These are phyloP conservation scores for Pilasporangium apinafurcum DNA, from an alignment of 352 stramenopile genomes.

Conservation along the genomic window DNA sequence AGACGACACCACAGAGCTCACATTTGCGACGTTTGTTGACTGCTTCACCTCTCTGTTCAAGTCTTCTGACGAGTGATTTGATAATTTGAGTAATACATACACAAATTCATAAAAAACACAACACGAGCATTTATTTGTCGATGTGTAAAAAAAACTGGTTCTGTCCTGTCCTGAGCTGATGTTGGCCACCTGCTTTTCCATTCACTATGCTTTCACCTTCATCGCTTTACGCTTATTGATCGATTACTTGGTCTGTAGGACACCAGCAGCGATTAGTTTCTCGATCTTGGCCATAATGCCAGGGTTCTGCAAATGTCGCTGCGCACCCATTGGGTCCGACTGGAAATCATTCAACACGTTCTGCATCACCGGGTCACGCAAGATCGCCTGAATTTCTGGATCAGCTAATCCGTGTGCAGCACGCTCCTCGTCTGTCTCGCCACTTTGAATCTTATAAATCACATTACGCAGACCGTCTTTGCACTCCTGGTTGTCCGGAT, in stretches of 20 bases:
- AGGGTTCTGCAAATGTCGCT: constrained; percentile 93
- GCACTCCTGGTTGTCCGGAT: constrained; percentile 94
- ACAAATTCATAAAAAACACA: no score
- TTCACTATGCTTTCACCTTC: no score
- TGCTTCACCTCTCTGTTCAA: constrained; percentile 22
- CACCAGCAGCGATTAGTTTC: constrained; percentile 97
- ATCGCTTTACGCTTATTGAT: no score
- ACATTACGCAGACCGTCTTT: constrained; percentile 94
- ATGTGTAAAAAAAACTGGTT: no score
- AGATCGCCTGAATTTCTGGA: constrained; percentile 98
- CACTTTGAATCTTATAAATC: constrained; percentile 91
- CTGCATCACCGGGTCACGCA: constrained; percentile 97
- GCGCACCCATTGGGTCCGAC: constrained; percentile 88
- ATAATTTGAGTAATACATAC: no score
- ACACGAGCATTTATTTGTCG: no score
- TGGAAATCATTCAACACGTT: constrained; percentile 98
- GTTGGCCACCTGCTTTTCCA: no score
- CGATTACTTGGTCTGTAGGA: constrained; percentile 93
- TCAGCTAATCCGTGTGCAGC: constrained; percentile 97
- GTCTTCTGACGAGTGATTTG: no score
- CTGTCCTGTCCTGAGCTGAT: no score
- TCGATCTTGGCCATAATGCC: constrained; percentile 97
- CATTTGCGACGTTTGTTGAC: constrained; percentile 25
- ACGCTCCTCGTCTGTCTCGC: constrained; percentile 95
- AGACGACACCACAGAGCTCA: neutral